Evolutionary conservation across 805 yeast species (phyloP).

Genomic region (Ogataea dorogensis): DNA sequence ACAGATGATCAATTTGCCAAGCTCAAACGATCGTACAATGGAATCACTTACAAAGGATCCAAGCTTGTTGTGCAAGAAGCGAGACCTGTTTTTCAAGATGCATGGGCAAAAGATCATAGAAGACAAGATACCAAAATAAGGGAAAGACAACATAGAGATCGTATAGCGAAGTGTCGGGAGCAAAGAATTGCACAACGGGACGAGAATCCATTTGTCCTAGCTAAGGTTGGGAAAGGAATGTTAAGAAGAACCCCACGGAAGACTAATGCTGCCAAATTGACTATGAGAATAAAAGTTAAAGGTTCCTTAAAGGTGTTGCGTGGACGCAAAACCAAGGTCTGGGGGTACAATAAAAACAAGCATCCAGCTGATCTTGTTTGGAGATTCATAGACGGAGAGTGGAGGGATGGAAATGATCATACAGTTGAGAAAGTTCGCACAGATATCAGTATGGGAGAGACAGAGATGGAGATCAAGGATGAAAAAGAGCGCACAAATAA

Average conservation of each 20-base stretch:
- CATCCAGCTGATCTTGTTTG: conserved; percentile 60
- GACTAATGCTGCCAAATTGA: conserved; percentile 46
- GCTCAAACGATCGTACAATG: conserved; percentile 60
- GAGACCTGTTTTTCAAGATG: conserved; percentile 47
- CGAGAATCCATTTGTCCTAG: conserved; percentile 34
- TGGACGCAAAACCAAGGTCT: conserved; percentile 72
- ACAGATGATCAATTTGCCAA: conserved; percentile 44
- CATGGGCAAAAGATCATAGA: conserved; percentile 46
- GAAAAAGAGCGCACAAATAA: conserved; percentile 42
- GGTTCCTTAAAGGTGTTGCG: conserved; percentile 57
- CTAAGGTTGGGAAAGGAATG: conserved; percentile 49
- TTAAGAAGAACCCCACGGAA: conserved; percentile 56
- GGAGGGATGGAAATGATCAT: conserved; percentile 82
- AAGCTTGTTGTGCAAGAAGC: conserved; percentile 63
- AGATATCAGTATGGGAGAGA: conserved; percentile 10
- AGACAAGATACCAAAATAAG: conserved; percentile 38
- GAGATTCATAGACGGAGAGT: conserved; percentile 59
- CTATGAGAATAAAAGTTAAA: conserved; percentile 62
- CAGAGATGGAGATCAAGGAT: conserved; percentile 34
- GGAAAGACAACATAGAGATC: conserved; percentile 32
- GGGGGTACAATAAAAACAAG: conserved; percentile 84
- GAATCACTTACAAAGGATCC: conserved; percentile 73
- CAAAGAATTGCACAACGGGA: conserved; percentile 45
- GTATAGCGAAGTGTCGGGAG: conserved; percentile 35
- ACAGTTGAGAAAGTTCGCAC: conserved; percentile 57